phyloP scores from a whole-genome alignment of 805 yeast genomes.

The Ogataea degrootiae region DNA sequence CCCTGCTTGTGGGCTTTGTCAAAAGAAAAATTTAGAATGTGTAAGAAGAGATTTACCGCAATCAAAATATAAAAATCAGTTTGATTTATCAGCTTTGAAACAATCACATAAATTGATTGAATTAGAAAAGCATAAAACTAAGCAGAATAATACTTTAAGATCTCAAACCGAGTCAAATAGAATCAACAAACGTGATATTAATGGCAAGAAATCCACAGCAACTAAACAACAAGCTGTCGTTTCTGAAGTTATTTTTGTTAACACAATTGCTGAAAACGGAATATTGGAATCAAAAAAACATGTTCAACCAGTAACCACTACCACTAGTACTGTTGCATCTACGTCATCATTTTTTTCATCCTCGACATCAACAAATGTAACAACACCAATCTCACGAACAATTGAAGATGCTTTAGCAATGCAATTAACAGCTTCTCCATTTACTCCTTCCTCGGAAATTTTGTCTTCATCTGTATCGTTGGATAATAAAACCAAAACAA shows the following conservation, averaged over 20 bases:
- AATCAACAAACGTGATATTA: background rate
- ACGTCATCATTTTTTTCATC: background rate
- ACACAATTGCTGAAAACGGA: constrained; percentile 1
- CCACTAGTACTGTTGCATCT: background rate
- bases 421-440: background rate
- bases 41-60: constrained; percentile 16
- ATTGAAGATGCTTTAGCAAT: background rate
- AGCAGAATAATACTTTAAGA: background rate
- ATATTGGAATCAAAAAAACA: background rate
- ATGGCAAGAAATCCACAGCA: background rate
- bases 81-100: constrained; percentile 12
- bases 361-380: background rate
- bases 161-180: background rate
- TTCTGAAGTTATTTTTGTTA: constrained; percentile 1
- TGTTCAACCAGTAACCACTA: background rate
- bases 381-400: background rate
- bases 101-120: constrained; percentile 16
- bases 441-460: too few relatives aligned
- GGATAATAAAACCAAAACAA: too few relatives aligned
- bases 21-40: constrained; percentile 28
- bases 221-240: background rate
- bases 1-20: constrained; percentile 44
- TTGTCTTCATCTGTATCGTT: background rate
- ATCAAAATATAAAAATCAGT: constrained; percentile 6
- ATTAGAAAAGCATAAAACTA: constrained; percentile 7